Evolutionary conservation across 73 alveolate genomes (phyloP).

Genomic region (Tetrahymena borealis): DNA sequence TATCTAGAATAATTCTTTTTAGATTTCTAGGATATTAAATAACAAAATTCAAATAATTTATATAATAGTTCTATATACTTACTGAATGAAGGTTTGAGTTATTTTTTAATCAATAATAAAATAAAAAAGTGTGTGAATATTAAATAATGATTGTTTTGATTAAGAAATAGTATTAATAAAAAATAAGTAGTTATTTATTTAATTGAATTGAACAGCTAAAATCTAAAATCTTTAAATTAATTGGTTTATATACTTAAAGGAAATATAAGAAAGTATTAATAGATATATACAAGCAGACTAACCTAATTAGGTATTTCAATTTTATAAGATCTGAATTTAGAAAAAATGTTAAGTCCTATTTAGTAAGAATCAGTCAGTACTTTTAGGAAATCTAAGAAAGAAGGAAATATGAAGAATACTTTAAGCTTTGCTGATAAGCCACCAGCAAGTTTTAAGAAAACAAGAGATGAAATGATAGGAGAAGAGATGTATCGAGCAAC

Average conservation of each 20-base stretch:
- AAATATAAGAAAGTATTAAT: too few species aligned
- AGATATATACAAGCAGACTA: too few species aligned
- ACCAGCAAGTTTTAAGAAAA: background rate
- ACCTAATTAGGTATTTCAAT: too few species aligned
- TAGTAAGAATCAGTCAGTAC: background rate
- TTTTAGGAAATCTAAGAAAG: background rate
- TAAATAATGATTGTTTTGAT: too few species aligned
- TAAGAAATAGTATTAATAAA: background rate
- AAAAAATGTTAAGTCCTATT: background rate
- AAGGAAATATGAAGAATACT: background rate
- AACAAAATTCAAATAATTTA: too few species aligned
- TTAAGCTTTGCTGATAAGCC: background rate
- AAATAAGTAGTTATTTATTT: background rate
- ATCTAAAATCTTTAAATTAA: background rate
- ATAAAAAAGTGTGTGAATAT: background rate
- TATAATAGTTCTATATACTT: too few species aligned
- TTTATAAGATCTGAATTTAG: too few species aligned
- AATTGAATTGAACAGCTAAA: background rate
- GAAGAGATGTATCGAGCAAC: background rate
- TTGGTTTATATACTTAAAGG: background rate
- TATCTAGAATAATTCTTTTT: too few species aligned
- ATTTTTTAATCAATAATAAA: too few species aligned
- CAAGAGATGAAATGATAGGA: background rate
- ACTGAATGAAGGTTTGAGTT: too few species aligned
- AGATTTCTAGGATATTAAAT: too few species aligned